Evolutionary conservation across 768 basidiomycete species (phyloP), one percentile per base, ranked within the genome.

Genomic region (Porphyrellus cyaneotinctus): DNA sequence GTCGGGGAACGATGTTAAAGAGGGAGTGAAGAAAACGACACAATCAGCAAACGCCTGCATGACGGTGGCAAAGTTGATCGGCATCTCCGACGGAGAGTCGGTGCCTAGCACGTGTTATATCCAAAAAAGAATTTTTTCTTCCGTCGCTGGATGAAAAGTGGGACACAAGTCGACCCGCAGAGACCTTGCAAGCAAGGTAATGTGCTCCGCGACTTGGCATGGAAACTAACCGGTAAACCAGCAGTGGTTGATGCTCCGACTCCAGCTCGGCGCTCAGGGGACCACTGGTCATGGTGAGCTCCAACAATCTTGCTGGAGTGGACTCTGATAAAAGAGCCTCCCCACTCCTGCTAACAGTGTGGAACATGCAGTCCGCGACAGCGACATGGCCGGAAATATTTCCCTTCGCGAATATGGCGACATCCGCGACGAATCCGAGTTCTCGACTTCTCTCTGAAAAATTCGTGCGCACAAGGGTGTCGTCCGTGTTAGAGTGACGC

Each of bases 271-370:
- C 77, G 52, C 81, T 75, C 55, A 93, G 64, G 15, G 83, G 75
- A 11, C 88, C 88, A 61, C 83, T 87, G 13, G 84, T 87, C 76
- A 94, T 78, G 13, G 78, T 78, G 24, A 94, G 71, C 58, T 91
- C 85, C 39, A 93, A 68, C 78, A 90, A 81, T 51, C 77, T 79
- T 51, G 71, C 73, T 42, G 60, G 72, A 62, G 43, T 53, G 38
- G 64, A 70, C n/a, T 65, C 57, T 37, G 69, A 63, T 15, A 69
- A 59, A 35, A 67, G 57, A 14, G 68, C 60, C n/a, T 70, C 71
- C 56, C 80, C 78, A 35, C 73, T 75, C 59, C 81, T 75, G 26
- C 86, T 83, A 37, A 78, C 75, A 1, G 90, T 92, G 56, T 84
- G 80, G 72, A 95, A 95, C 20, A 82, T 75, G 64, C 87, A 87